Evolutionary conservation across 371 early-diverging fungal species (phyloP), one percentile per base, ranked within the genome.

Genomic region (Sporodiniella umbellata): DNA sequence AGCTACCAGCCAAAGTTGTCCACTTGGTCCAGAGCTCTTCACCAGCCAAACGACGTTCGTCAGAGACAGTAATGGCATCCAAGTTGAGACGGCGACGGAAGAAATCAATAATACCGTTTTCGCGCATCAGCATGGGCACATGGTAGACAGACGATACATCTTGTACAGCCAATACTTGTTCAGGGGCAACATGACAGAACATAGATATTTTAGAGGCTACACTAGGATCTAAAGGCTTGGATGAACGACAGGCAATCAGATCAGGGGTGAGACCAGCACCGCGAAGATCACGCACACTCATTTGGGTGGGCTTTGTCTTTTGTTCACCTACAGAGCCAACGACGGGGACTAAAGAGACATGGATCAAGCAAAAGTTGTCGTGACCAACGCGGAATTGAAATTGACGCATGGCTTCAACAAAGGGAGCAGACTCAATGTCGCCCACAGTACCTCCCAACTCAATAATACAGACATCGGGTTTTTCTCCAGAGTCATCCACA

Each of bases 381-480:
- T 87, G 88, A n/a, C 96, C 98, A 15, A 98, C 96, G 56, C 96
- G 92, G 83, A 92, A 93, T 67, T 97, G 94, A 85, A 99, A 95
- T 72, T 99, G 99, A 62, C 99, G 89, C 90, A 99, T 92, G 37
- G 99, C 98, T 75, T 99, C 99, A 52, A 98, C 88, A 65, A 98
- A 99, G 35, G 98, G 98, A 45, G 95, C 95, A 8, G 97, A 95
- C 76, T 99, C 99, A 62, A 96, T 95, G 70, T 99, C 99, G 60
- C 99, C 99, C 7, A 99, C 96, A 25, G 99, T 97, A 47, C 99
- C 99, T 54, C 99, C 99, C 31, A 99, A 81, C 75, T 99, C 99
- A 58, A 99, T 88, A 54, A 99, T 95, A 75, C 99, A 97, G 35
- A 99, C 91, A 68, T 98, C 99, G 24, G 99, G 98, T 48, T 79